These are phyloP conservation scores for Aphanomyces stellatus DNA, from an alignment of 352 stramenopile genomes.

Conservation along the genomic window DNA sequence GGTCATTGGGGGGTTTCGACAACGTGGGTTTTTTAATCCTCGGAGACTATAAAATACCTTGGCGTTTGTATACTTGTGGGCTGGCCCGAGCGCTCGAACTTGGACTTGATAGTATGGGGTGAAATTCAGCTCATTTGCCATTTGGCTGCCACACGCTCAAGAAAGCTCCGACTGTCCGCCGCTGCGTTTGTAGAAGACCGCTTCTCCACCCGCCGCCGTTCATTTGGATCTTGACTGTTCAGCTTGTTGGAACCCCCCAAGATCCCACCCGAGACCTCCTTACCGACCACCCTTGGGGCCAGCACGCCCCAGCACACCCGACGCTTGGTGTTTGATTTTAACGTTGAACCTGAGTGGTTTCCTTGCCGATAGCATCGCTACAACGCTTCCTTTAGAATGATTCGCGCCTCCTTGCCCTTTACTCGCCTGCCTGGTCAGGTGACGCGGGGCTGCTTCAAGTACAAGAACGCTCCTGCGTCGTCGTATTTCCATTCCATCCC, in stretches of 20 bases:
- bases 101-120: no score
- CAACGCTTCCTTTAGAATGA: slow-evolving; percentile 11
- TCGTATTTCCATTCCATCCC: neutral
- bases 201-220: neutral
- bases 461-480: slow-evolving; percentile 7
- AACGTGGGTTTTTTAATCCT: slow-evolving; percentile 11
- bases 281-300: slow-evolving; percentile 2
- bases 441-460: slow-evolving; percentile 18
- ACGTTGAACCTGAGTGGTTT: slow-evolving; percentile 22
- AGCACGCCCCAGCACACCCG: slow-evolving; percentile 16
- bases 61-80: slow-evolving; percentile 19
- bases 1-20: neutral
- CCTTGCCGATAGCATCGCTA: slow-evolving; percentile 22
- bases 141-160: slow-evolving; percentile 23
- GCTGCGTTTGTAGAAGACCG: neutral
- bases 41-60: slow-evolving; percentile 18
- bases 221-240: slow-evolving; percentile 21
- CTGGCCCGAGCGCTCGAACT: no score
- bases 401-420: slow-evolving; percentile 19
- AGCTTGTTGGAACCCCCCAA: slow-evolving; percentile 18
- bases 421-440: slow-evolving; percentile 17
- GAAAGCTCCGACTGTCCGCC: slow-evolving; percentile 12
- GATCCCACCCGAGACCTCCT: slow-evolving; percentile 9
- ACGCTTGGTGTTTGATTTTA: slow-evolving; percentile 22
- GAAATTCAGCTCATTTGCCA: slow-evolving; percentile 11